A percentile compares a stretch with the other conserved stretches of the same genome.
phyloP scores from a whole-genome alignment of 176 grass and related monocot genomes.

The Cenchrus purpureus region DNA sequence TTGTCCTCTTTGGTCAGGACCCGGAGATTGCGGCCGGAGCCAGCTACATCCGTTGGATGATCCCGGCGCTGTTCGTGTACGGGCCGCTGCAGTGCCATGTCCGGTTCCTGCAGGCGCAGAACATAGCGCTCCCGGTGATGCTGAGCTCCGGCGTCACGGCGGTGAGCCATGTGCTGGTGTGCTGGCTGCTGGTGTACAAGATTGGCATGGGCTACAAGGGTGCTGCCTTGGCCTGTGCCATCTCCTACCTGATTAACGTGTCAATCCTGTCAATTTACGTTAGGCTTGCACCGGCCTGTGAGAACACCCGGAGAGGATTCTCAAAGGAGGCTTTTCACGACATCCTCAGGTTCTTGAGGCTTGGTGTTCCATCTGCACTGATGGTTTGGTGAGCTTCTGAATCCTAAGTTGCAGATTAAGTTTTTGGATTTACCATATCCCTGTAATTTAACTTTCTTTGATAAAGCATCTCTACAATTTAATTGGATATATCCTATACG shows the following conservation, averaged over 20 bases:
- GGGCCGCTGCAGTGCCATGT: constrained; percentile 62
- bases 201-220: constrained; percentile 66
- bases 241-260: constrained; percentile 60
- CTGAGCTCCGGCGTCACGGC: constrained; percentile 58
- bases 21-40: constrained; percentile 65
- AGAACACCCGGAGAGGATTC: constrained; percentile 54
- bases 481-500: not conserved
- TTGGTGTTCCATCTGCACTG: constrained; percentile 77
- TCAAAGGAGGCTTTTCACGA: constrained; percentile 61
- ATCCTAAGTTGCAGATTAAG: not conserved
- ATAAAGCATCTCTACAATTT: not conserved
- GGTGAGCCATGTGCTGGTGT: constrained; percentile 60
- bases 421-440: not conserved
- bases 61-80: constrained; percentile 62
- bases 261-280: constrained; percentile 57
- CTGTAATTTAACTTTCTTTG: too few species aligned
- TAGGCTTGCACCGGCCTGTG: constrained; percentile 54
- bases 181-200: constrained; percentile 75
- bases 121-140: constrained; percentile 69
- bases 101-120: constrained; percentile 74
- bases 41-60: constrained; percentile 70
- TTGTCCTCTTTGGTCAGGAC: constrained; percentile 66
- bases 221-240: constrained; percentile 55
- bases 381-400: constrained; percentile 78
- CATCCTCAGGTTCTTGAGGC: constrained; percentile 49